Evolutionary conservation across 2,329 filamentous ascomycete genomes (phyloP).

Genomic region (Apiospora kogelbergensis): DNA sequence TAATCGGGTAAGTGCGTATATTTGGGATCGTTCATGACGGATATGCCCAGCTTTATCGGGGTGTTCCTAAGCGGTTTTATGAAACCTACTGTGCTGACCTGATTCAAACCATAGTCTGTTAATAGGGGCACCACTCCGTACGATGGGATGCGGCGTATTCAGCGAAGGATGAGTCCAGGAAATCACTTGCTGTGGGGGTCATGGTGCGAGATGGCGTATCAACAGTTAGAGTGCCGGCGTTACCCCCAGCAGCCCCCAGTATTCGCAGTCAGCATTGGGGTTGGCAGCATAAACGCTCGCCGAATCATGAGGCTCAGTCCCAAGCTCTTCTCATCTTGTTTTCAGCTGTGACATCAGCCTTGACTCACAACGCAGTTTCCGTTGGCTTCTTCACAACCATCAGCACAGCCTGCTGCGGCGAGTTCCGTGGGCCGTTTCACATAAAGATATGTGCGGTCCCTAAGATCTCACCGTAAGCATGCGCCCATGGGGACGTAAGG

Average conservation of each 20-base stretch:
- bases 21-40: no score
- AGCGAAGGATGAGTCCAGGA: no score
- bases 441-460: not conserved
- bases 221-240: not conserved
- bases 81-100: no score
- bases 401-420: not conserved
- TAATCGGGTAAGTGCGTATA: no score
- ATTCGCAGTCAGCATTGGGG: not conserved
- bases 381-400: no score
- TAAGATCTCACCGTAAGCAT: not conserved
- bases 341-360: not conserved
- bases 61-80: no score
- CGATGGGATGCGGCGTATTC: no score
- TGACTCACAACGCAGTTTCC: not conserved
- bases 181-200: no score
- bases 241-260: not conserved
- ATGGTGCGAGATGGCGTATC: not conserved
- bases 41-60: no score
- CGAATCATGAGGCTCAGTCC: not conserved
- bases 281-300: not conserved
- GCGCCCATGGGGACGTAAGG: no score
- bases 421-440: not conserved
- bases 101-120: no score
- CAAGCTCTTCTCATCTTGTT: not conserved
- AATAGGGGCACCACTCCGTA: no score